A percentile compares a stretch with the other conserved stretches of the same genome.
Conservation (phyloP, 23 red algal genomes). For the Gracilaria caudata region DNA sequence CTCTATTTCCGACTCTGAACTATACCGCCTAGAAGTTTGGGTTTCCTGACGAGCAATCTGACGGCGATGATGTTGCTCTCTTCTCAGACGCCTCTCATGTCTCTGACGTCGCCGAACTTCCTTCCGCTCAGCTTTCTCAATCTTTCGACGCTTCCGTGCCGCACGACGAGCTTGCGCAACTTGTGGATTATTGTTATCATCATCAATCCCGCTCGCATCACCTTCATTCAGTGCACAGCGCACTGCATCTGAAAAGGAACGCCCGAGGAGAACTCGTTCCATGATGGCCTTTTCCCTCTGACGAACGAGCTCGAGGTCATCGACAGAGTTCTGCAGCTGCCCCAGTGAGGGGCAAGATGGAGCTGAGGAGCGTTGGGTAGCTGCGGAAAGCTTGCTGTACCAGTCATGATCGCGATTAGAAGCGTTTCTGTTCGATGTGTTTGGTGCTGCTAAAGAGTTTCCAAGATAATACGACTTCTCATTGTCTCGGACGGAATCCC, state of each 20-base stretch:
- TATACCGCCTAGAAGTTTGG: slow-evolving; percentile 18
- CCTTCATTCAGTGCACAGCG: slow-evolving; percentile 41
- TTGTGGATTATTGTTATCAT: slow-evolving; percentile 1
- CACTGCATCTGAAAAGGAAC: slow-evolving; percentile 65
- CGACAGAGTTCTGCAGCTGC: not conserved
- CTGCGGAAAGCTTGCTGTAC: slow-evolving; percentile 42
- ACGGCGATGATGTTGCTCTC: slow-evolving; percentile 26
- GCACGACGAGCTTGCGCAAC: slow-evolving; percentile 13
- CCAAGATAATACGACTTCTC: slow-evolving; percentile 60
- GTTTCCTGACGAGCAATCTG: slow-evolving; percentile 9
- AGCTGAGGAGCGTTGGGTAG: not conserved
- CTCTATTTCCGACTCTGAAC: slow-evolving; percentile 48
- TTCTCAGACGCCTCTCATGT: slow-evolving; percentile 16
- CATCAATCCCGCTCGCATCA: slow-evolving; percentile 47
- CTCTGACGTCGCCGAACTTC: slow-evolving; percentile 22
- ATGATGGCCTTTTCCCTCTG: slow-evolving; percentile 52
- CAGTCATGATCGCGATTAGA: slow-evolving; percentile 25
- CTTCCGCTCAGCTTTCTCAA: slow-evolving; percentile 62
- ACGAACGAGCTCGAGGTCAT: slow-evolving; percentile 40
- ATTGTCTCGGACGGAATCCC: slow-evolving; percentile 63
- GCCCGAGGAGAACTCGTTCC: slow-evolving; percentile 39
- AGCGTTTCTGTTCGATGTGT: not conserved
- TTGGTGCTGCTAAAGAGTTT: slow-evolving; percentile 22
- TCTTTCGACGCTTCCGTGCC: slow-evolving; percentile 15
- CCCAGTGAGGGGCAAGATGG: not conserved